phyloP scores from a whole-genome alignment of 139 green algal species.

The Picochlorum sp. region DNA sequence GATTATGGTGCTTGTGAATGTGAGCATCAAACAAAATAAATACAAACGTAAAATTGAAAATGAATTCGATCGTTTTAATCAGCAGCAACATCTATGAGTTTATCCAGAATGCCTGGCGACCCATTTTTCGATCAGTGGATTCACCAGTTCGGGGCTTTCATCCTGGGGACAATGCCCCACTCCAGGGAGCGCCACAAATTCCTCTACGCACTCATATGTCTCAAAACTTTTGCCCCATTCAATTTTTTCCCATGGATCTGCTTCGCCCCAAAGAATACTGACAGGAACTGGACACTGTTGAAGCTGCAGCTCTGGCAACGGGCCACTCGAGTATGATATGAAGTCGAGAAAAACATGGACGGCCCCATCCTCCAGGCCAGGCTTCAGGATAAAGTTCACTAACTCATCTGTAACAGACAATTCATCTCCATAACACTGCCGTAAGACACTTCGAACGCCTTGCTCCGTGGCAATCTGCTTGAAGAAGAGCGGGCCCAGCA shows the following conservation, averaged over 20 bases:
- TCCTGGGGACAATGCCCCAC: constrained; percentile 84
- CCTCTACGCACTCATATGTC: constrained; percentile 45
- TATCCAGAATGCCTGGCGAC: not conserved
- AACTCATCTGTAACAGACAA: constrained; percentile 85
- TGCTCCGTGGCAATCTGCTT: constrained; percentile 52
- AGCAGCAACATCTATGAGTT: not conserved
- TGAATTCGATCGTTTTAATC: no score
- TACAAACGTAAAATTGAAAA: no score
- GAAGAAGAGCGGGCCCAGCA: constrained; percentile 69
- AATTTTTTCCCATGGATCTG: constrained; percentile 85
- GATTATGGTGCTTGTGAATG: not conserved
- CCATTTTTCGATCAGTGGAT: constrained; percentile 46
- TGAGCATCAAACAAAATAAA: not conserved
- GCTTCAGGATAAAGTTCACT: constrained; percentile 79
- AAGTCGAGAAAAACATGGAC: constrained; percentile 97
- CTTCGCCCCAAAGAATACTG: constrained; percentile 78
- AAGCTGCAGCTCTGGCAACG: constrained; percentile 86
- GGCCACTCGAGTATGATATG: constrained; percentile 83
- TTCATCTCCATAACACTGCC: constrained; percentile 78
- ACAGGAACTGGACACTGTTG: constrained; percentile 47
- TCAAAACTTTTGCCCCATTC: constrained; percentile 56
- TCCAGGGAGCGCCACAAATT: constrained; percentile 78
- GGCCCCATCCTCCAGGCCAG: constrained; percentile 75
- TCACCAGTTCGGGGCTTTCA: constrained; percentile 83
- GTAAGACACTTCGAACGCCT: constrained; percentile 73